phyloP scores from a whole-genome alignment of 108 stramenopile genomes.

The Pseudonitzschia multistriata region DNA sequence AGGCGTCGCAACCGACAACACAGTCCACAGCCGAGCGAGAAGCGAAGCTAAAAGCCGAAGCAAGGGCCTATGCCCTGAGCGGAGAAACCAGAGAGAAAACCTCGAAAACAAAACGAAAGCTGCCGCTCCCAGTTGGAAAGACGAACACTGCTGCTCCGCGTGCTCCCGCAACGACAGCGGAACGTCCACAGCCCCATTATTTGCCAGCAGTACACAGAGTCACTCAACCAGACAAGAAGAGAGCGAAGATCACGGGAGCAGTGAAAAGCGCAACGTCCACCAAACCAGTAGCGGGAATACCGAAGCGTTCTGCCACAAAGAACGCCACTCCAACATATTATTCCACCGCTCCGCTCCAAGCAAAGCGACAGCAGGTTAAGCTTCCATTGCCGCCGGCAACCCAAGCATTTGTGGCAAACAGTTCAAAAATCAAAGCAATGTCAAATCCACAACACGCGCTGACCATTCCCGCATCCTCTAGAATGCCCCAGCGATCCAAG shows the following conservation, averaged over 20 bases:
- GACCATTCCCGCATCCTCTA: conserved; percentile 13
- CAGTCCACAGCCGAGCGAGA: conserved; percentile 15
- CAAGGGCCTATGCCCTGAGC: conserved; percentile 40
- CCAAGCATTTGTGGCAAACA: background rate
- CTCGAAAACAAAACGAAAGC: background rate
- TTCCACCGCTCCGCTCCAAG: no score
- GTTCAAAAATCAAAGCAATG: no score
- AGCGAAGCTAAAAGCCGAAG: conserved; percentile 36
- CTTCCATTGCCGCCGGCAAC: background rate
- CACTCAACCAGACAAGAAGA: background rate
- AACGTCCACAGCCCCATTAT: no score
- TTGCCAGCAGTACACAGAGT: background rate
- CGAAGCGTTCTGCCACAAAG: no score
- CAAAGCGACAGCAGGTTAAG: no score
- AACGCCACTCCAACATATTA: no score
- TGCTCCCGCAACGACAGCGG: no score
- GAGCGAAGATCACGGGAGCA: background rate
- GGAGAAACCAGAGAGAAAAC: conserved; percentile 1
- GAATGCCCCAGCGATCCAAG: no score
- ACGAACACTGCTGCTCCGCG: background rate
- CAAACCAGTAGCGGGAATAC: background rate
- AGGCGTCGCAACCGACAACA: background rate
- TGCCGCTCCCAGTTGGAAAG: background rate
- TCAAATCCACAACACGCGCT: background rate
- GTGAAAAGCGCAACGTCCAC: background rate